Evolutionary conservation across 2,329 filamentous ascomycete species (phyloP).

Genomic region (Stagonosporopsis vannaccii): DNA sequence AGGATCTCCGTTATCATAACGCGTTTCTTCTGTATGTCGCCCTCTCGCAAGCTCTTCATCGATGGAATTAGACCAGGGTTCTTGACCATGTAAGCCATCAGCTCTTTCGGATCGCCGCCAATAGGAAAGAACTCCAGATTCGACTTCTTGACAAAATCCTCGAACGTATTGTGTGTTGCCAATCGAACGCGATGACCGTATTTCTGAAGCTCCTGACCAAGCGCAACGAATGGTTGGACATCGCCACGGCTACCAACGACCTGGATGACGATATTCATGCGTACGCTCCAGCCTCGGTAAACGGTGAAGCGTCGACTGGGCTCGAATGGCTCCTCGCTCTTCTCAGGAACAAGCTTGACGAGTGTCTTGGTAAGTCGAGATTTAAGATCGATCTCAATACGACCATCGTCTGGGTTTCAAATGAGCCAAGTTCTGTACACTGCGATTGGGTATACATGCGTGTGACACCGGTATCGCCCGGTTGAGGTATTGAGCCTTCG

Average conservation of each 20-base stretch:
- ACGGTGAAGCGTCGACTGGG: constrained; percentile 16
- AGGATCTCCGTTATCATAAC: constrained; percentile 36
- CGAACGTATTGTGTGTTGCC: constrained; percentile 31
- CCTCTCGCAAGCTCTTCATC: constrained; percentile 31
- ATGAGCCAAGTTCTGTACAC: neutral
- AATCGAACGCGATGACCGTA: constrained; percentile 37
- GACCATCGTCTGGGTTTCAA: constrained; percentile 30
- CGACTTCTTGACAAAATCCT: constrained; percentile 21
- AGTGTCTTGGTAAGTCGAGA: constrained; percentile 29
- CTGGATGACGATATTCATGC: constrained; percentile 62
- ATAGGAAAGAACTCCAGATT: constrained; percentile 47
- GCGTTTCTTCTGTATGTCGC: constrained; percentile 46
- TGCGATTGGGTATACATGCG: neutral
- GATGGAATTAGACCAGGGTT: constrained; percentile 52
- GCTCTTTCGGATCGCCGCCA: constrained; percentile 44
- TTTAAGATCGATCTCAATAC: constrained; percentile 37
- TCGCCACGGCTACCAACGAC: constrained; percentile 63
- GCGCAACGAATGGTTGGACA: constrained; percentile 66
- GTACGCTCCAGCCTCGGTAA: constrained; percentile 7
- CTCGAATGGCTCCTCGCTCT: constrained; percentile 7
- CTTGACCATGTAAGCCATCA: constrained; percentile 61
- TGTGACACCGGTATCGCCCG: constrained; percentile 24
- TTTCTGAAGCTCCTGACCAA: constrained; percentile 58
- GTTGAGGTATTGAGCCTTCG: constrained; percentile 12
- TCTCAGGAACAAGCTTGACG: constrained; percentile 27